Percentiles rank a stretch among this genome's conserved stretches.
phyloP scores from a whole-genome alignment of 805 yeast species.

The Schizosaccharomyces osmophilus region DNA sequence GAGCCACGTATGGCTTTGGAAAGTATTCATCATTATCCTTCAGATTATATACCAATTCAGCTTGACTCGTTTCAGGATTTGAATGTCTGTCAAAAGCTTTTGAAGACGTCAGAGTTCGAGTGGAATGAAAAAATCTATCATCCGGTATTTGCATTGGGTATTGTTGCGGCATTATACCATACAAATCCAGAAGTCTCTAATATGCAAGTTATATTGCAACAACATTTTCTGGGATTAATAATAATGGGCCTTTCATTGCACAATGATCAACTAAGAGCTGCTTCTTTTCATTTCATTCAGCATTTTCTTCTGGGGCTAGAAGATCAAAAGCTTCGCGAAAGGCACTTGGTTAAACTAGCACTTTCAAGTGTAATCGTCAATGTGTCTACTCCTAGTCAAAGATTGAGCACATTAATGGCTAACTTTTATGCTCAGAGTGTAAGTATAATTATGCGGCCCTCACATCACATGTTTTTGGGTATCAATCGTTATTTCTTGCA shows the following conservation, averaged over 20 bases:
- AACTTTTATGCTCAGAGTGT: background rate
- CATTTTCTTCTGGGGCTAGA: conserved; percentile 7
- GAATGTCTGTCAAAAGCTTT: background rate
- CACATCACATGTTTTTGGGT: conserved; percentile 46
- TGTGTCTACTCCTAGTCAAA: background rate
- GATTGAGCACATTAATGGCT: background rate
- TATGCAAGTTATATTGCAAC: conserved; percentile 30
- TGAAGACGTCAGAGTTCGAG: background rate
- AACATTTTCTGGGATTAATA: conserved; percentile 28
- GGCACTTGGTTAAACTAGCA: conserved; percentile 17
- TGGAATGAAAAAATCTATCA: conserved; percentile 4
- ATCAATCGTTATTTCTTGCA: conserved; percentile 12
- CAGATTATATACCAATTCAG: conserved; percentile 34
- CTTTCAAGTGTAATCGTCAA: conserved; percentile 14
- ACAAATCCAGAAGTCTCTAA: conserved; percentile 17
- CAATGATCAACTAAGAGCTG: conserved; percentile 6
- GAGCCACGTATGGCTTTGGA: background rate
- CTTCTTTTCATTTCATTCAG: conserved; percentile 18
- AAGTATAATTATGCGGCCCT: background rate
- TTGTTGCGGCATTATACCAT: conserved; percentile 3
- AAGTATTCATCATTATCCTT: conserved; percentile 4
- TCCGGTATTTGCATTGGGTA: conserved; percentile 5
- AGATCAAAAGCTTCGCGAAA: conserved; percentile 17
- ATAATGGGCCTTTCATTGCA: conserved; percentile 10
- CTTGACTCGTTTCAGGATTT: conserved; percentile 32